Evolutionary conservation across 192 early-diverging fungal species (phyloP).

Genomic region (Coemansia sp.): DNA sequence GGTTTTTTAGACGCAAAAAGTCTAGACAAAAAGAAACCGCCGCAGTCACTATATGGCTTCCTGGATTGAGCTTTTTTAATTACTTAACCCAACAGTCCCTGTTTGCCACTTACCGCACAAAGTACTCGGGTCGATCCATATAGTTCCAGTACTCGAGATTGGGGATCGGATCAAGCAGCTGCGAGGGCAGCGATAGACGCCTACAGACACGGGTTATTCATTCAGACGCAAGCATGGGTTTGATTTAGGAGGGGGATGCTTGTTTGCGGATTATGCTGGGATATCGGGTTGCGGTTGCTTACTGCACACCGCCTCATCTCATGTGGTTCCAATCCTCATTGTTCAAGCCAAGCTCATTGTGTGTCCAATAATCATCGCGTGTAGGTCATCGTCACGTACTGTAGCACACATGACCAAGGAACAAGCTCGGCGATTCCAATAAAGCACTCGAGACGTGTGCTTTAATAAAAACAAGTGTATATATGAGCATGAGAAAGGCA

Average conservation of each 20-base stretch:
- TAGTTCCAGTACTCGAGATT: constrained; percentile 78
- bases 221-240: no score
- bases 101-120: constrained; percentile 53
- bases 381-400: neutral
- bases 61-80: neutral
- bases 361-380: neutral
- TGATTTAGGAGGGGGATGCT: no score
- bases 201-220: constrained; percentile 45
- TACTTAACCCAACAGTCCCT: no score
- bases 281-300: neutral
- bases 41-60: no score
- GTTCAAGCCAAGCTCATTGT: neutral
- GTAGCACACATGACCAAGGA: neutral
- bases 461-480: neutral
- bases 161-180: constrained; percentile 66
- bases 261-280: no score
- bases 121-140: constrained; percentile 73
- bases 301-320: no score
- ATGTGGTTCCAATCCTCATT: neutral
- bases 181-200: constrained; percentile 68
- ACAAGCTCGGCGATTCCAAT: neutral
- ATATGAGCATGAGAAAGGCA: neutral
- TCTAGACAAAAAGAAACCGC: no score
- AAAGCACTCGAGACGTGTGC: neutral
- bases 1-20: no score